Percentiles rank a stretch among this genome's conserved stretches.
These are phyloP conservation scores for Petunia hybrid DNA, from an alignment of 305 asterid genomes.

Conservation along the genomic window DNA sequence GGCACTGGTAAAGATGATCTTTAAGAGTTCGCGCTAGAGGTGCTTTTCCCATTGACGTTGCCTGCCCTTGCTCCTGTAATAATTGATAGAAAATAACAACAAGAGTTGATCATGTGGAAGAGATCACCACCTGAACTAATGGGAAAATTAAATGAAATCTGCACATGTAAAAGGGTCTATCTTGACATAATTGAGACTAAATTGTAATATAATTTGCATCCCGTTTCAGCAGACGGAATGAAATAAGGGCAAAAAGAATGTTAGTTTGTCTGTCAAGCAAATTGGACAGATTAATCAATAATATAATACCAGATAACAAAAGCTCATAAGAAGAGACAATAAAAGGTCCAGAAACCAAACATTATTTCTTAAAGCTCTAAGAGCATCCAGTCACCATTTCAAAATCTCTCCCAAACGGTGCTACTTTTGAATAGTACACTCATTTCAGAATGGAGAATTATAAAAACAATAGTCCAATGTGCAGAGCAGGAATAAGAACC, in stretches of 20 bases:
- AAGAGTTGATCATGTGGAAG: not conserved
- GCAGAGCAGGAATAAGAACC: not conserved
- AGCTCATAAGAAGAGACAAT: not conserved
- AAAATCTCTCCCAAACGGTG: not conserved
- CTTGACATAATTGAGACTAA: not conserved
- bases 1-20: conserved; percentile 70
- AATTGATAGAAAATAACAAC: conserved; percentile 25
- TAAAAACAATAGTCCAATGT: conserved; percentile 7
- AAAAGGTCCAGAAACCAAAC: not conserved
- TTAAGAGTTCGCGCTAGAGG: conserved; percentile 54
- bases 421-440: conserved; percentile 14
- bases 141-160: not conserved
- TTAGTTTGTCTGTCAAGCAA: not conserved
- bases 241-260: not conserved
- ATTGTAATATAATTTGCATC: not conserved
- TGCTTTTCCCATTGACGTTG: conserved; percentile 38
- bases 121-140: not conserved
- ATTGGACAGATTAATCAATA: not conserved
- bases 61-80: conserved; percentile 47
- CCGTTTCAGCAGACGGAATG: not conserved
- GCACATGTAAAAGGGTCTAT: not conserved
- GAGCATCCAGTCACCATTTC: not conserved
- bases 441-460: not conserved
- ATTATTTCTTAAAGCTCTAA: not conserved
- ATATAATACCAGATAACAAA: not conserved